These are phyloP conservation scores for Thuidium tamariscinum DNA, from an alignment of 225 moss, liverwort and hornwort genomes.

Conservation along the genomic window DNA sequence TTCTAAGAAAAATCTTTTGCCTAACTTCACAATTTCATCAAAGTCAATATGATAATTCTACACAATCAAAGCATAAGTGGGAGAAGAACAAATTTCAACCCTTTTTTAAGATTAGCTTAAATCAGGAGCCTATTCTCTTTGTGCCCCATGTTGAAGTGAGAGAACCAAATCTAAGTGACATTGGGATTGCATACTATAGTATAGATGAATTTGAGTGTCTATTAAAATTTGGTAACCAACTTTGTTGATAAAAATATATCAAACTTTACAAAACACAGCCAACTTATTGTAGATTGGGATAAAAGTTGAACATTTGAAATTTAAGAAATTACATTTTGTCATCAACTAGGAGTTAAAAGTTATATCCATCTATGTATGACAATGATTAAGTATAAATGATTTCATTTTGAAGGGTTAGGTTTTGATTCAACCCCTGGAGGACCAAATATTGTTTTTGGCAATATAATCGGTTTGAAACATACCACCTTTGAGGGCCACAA, in stretches of 20 bases:
- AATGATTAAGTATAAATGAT: background rate
- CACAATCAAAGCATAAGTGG: background rate
- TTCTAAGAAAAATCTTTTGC: background rate
- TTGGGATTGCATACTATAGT: fast-evolving
- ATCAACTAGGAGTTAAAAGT: background rate
- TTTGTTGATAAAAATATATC: no score
- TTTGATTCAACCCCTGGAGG: background rate
- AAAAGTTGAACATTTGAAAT: background rate
- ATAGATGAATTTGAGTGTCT: background rate
- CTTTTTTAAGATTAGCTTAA: background rate
- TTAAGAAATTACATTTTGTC: background rate
- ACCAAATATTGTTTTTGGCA: no score
- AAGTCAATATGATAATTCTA: background rate
- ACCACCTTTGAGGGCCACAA: no score
- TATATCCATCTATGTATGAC: background rate
- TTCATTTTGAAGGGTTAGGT: background rate
- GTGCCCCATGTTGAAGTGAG: fast-evolving
- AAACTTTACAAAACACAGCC: background rate
- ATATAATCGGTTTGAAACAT: no score
- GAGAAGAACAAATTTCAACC: background rate
- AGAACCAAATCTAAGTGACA: fast-evolving
- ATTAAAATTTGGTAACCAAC: background rate
- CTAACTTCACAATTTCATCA: background rate
- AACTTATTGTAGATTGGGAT: background rate
- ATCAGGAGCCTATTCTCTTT: background rate